Base-by-base conservation (phyloP, 2,329 filamentous ascomycete species). In the Botryotinia narcissicola region DNA sequence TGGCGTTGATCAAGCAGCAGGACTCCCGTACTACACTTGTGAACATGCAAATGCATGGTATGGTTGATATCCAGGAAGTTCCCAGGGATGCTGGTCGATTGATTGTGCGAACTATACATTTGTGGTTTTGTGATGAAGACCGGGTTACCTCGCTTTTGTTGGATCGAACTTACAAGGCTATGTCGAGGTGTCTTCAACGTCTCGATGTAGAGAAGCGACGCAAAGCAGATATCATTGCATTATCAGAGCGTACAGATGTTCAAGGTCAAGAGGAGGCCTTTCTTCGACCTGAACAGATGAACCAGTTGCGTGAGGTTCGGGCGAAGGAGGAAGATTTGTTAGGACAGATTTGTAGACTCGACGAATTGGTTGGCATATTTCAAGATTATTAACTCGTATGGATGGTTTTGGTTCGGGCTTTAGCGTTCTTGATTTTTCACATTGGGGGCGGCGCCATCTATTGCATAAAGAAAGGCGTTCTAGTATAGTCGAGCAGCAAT, bases 1-100 rank as follows among this genome's bases (percentile, higher is more conserved):
- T 94, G 73, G 93, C 92, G 71, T 88, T 99, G 75, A 91, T 98
- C 85, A 92, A 92, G 73, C 93, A 95, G 78, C 90, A 92, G 73
- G 93, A 97, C 71, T 89, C 98, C 37, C 93, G 96, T 64, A 90
- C 91, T 73, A 92, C 94, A 75, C 91, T 98, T 82, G 91, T 93
- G 22, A 90, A 91, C 75, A 93, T 99, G 87, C 93, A 97, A 78
- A 91, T 94, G 81, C 90, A 90, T 29, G 95, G 96, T 2, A 91
- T 96, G 75, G 90, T 97, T 20, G 94, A 98, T 77, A 89, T 97
- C 9, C 96, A 99, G 82, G 96, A 99, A 84, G 92, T 99, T 0
- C 96, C 96, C 0, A 93, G 93, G 77, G 95, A 98, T 79, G 92
- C 92, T 76, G 91, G 91, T 75, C 91, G 94, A 48, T 89, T 92